Conservation (phyloP, 2,329 filamentous ascomycete species). For the Aspergillus sp. region DNA sequence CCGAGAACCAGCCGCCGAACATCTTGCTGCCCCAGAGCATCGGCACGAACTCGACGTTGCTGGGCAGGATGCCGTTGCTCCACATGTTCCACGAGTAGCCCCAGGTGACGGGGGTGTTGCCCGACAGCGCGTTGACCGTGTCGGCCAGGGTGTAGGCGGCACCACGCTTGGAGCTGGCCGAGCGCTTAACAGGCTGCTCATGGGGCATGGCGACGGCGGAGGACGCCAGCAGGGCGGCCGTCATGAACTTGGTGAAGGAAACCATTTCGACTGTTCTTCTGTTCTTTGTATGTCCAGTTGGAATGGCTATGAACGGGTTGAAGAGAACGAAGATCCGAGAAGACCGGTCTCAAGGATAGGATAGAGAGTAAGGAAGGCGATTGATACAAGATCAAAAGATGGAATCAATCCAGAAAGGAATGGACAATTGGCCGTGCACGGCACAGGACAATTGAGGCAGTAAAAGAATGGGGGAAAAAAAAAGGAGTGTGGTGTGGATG, state of each 20-base stretch:
- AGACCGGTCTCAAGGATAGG: constrained; percentile 17
- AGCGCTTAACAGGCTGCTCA: constrained; percentile 4
- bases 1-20: constrained; percentile 34
- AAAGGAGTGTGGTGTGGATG: not conserved
- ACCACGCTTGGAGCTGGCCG: constrained; percentile 26
- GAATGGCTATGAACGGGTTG: not conserved
- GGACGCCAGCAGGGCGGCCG: constrained; percentile 34
- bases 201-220: constrained; percentile 33
- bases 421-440: constrained; percentile 31
- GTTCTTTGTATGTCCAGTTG: not conserved
- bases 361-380: not conserved
- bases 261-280: constrained; percentile 32
- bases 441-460: constrained; percentile 25
- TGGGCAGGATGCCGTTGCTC: constrained; percentile 29
- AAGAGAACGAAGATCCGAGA: not conserved
- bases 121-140: constrained; percentile 31
- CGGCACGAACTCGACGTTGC: constrained; percentile 43
- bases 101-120: constrained; percentile 36
- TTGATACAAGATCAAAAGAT: constrained; percentile 11
- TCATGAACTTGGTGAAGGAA: constrained; percentile 35
- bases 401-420: constrained; percentile 19
- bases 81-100: constrained; percentile 46
- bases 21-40: constrained; percentile 45
- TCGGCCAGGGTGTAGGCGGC: constrained; percentile 41
- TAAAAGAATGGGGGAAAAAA: not conserved